These are phyloP conservation scores for Fonsecaea monophora DNA, from an alignment of 2,329 filamentous ascomycete genomes.

Conservation along the genomic window DNA sequence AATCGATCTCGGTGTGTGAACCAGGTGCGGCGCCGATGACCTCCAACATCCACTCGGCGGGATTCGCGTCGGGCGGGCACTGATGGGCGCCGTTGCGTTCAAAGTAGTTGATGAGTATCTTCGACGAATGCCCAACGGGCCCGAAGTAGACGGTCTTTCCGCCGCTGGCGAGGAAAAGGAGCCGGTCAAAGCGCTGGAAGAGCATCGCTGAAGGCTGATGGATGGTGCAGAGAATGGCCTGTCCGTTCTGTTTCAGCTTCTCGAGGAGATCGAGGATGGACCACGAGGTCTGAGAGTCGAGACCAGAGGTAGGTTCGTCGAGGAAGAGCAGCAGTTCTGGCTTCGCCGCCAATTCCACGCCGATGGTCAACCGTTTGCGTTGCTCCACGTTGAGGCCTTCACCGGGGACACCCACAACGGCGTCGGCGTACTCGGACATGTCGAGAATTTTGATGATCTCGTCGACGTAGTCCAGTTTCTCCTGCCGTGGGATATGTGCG, in stretches of 20 bases:
- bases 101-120: conserved; percentile 68
- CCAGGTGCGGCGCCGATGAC: conserved; percentile 67
- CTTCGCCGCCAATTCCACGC: conserved; percentile 93
- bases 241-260: conserved; percentile 85
- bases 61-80: conserved; percentile 70
- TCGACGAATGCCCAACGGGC: conserved; percentile 67
- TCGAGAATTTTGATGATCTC: conserved; percentile 90
- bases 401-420: conserved; percentile 86
- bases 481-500: conserved; percentile 69
- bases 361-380: conserved; percentile 82
- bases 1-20: conserved; percentile 68
- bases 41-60: conserved; percentile 76
- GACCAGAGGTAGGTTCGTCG: conserved; percentile 92
- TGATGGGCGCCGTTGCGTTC: conserved; percentile 66
- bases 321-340: conserved; percentile 88
- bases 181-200: conserved; percentile 80
- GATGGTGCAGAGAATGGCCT: conserved; percentile 95
- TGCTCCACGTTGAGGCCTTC: conserved; percentile 71
- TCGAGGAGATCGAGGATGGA: conserved; percentile 86
- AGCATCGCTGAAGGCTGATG: conserved; percentile 96
- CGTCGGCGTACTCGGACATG: conserved; percentile 89
- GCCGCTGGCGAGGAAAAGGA: conserved; percentile 69
- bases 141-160: conserved; percentile 75
- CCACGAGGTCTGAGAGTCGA: conserved; percentile 93
- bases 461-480: conserved; percentile 87